These are phyloP conservation scores for Aegilops longissima DNA, from an alignment of 176 grass and related monocot genomes.

Conservation along the genomic window DNA sequence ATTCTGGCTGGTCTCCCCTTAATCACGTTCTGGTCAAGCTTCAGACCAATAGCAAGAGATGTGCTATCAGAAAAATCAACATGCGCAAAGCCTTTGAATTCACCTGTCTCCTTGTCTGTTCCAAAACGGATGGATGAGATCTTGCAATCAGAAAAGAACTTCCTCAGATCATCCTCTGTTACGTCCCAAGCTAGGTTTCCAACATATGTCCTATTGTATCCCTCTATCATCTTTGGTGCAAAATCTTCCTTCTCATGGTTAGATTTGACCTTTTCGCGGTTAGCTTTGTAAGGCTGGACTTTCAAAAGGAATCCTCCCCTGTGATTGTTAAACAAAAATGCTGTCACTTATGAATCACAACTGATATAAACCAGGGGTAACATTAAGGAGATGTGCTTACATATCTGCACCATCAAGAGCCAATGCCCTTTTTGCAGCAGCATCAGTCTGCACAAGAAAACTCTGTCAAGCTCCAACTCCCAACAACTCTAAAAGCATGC, in stretches of 20 bases:
- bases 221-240: slow-evolving; percentile 71
- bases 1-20: slow-evolving; percentile 72
- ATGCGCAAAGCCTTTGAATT: slow-evolving; percentile 85
- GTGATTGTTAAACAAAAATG: slow-evolving; percentile 30
- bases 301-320: slow-evolving; percentile 94
- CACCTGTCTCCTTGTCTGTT: slow-evolving; percentile 74
- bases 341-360: slow-evolving; percentile 14
- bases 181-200: slow-evolving; percentile 89
- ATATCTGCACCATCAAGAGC: slow-evolving; percentile 94
- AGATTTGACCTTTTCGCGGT: slow-evolving; percentile 47
- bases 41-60: slow-evolving; percentile 63
- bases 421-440: slow-evolving; percentile 68
- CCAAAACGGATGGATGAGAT: slow-evolving; percentile 80
- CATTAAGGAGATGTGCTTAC: slow-evolving; percentile 37
- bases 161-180: slow-evolving; percentile 74
- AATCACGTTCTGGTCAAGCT: slow-evolving; percentile 78
- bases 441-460: slow-evolving; percentile 68
- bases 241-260: slow-evolving; percentile 66
- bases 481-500: background rate
- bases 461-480: slow-evolving; percentile 1
- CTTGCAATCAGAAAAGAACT: slow-evolving; percentile 74
- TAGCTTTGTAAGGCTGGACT: slow-evolving; percentile 77
- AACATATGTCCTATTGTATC: slow-evolving; percentile 85
- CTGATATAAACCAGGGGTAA: slow-evolving; percentile 1
- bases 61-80: slow-evolving; percentile 65